These are phyloP conservation scores for Yamadazyma diospyri DNA, from an alignment of 1,139 yeast genomes.

Conservation along the genomic window DNA sequence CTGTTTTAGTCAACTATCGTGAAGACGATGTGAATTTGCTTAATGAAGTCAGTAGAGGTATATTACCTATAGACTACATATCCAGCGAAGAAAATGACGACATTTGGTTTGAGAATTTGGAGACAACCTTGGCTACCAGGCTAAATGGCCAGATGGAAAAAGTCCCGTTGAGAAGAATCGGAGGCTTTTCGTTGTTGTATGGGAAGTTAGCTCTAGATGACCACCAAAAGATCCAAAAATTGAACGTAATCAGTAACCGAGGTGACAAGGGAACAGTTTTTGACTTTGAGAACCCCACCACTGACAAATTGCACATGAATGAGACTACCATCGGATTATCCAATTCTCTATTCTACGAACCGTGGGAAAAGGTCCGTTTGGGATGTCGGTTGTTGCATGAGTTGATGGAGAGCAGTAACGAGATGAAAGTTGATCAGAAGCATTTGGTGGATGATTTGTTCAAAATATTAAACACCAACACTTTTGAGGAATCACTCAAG, in stretches of 20 bases:
- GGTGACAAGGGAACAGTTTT: slow-evolving; percentile 39
- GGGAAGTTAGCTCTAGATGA: slow-evolving; percentile 47
- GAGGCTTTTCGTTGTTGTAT: slow-evolving; percentile 81
- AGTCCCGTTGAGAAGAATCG: slow-evolving; percentile 48
- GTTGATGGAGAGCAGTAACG: slow-evolving; percentile 28
- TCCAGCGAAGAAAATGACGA: slow-evolving; percentile 32
- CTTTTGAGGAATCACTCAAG: slow-evolving; percentile 29
- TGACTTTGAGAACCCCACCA: slow-evolving; percentile 11
- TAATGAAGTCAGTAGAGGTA: slow-evolving; percentile 66
- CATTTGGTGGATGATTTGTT: slow-evolving; percentile 51
- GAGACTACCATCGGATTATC: slow-evolving; percentile 43
- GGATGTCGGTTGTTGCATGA: slow-evolving; percentile 48
- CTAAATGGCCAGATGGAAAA: slow-evolving; percentile 9
- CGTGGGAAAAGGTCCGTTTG: slow-evolving; percentile 68
- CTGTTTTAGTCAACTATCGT: slow-evolving; percentile 74
- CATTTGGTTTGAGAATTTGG: slow-evolving; percentile 45
- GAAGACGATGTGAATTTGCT: slow-evolving; percentile 30
- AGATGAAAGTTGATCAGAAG: slow-evolving; percentile 26
- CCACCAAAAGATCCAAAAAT: slow-evolving; percentile 26
- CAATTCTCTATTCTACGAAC: slow-evolving; percentile 57
- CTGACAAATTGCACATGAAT: slow-evolving; percentile 5
- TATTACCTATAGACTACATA: slow-evolving; percentile 60
- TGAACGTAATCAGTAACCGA: slow-evolving; percentile 51
- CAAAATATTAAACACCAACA: slow-evolving; percentile 47
- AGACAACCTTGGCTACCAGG: slow-evolving; percentile 22